phyloP scores from a whole-genome alignment of 345 rosid species.

The Arabis alpina region DNA sequence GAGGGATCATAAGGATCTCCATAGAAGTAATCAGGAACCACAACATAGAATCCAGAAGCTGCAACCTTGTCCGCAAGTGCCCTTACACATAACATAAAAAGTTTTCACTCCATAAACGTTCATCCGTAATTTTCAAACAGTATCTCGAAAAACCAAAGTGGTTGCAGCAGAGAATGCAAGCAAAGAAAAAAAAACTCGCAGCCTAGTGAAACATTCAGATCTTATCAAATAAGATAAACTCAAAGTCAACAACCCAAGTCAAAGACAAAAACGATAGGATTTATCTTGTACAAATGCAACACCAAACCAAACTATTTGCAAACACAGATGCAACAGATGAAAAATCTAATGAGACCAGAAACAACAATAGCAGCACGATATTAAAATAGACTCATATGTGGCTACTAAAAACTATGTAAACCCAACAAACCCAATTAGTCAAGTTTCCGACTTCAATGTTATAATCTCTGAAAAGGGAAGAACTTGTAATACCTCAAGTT shows the following conservation, averaged over 20 bases:
- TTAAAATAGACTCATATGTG: too few species aligned
- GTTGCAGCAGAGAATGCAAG: conserved; percentile 5
- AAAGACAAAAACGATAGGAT: conserved; percentile 1
- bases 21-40: conserved; percentile 67
- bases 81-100: conserved; percentile 39
- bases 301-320: too few species aligned
- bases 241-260: not conserved
- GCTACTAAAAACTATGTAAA: not conserved
- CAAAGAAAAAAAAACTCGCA: too few species aligned
- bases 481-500: conserved; percentile 53
- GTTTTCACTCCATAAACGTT: not conserved
- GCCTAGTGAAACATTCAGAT: not conserved
- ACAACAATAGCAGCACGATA: too few species aligned
- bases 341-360: too few species aligned
- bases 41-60: conserved; percentile 72
- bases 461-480: conserved; percentile 8
- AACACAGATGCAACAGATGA: too few species aligned
- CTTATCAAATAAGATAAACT: not conserved
- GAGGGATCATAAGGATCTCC: conserved; percentile 57
- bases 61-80: conserved; percentile 83
- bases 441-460: not conserved
- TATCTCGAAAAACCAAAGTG: not conserved
- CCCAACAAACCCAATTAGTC: not conserved
- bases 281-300: conserved; percentile 16
- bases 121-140: not conserved